Evolutionary conservation across 495 filamentous ascomycete genomes (phyloP).

Genomic region (Penicillium coprophilum): DNA sequence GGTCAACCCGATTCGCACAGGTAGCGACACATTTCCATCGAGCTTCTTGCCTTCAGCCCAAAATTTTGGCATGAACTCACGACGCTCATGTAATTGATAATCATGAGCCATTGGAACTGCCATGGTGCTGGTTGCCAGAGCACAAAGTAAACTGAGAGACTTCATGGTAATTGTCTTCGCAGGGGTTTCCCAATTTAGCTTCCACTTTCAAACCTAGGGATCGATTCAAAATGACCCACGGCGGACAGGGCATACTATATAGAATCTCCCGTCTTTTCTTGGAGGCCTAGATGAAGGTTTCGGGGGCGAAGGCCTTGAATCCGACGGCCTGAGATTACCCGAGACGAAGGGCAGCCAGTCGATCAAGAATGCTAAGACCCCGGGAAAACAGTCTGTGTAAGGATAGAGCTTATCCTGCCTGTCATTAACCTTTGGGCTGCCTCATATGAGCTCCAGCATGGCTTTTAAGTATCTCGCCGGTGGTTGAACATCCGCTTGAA

Average conservation of each 20-base stretch:
- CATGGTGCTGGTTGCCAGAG: conserved; percentile 24
- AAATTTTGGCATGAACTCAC: conserved; percentile 31
- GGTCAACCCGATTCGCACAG: conserved; percentile 55
- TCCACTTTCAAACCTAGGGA: background rate
- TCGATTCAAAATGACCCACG: background rate
- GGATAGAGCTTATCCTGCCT: conserved; percentile 2
- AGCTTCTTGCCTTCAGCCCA: conserved; percentile 37
- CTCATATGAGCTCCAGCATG: background rate
- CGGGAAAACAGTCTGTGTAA: conserved; percentile 6
- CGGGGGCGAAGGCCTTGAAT: conserved; percentile 4
- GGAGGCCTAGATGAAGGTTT: conserved; percentile 18
- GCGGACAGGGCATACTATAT: conserved; percentile 14
- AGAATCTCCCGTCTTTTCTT: background rate
- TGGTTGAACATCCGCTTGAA: background rate
- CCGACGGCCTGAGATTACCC: conserved; percentile 1
- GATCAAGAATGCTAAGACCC: conserved; percentile 23
- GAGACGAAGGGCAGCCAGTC: conserved; percentile 9
- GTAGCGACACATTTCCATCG: conserved; percentile 38
- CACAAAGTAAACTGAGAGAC: conserved; percentile 31
- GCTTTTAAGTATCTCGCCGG: background rate
- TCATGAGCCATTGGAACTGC: conserved; percentile 31
- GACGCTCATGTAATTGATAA: conserved; percentile 46
- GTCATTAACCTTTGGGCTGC: background rate
- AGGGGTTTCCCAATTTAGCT: background rate
- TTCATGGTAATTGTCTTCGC: conserved; percentile 28